Conservation (phyloP, 2,329 filamentous ascomycete genomes). For the Lasiodiplodia gonubiensis region DNA sequence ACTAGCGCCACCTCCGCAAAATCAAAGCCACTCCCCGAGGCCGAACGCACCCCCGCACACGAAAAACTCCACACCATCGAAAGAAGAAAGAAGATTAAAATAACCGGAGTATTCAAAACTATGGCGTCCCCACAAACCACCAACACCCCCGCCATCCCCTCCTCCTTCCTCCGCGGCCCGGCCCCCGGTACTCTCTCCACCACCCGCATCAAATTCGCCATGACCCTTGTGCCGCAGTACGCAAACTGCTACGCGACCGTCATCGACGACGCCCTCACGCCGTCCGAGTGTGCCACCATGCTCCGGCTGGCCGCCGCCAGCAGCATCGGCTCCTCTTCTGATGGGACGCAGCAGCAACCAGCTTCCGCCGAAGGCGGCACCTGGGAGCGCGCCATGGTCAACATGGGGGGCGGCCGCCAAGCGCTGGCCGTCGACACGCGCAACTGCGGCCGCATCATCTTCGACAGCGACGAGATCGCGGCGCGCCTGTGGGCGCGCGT, state of each 20-base stretch:
- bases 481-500: conserved; percentile 67
- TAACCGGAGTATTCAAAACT: neutral
- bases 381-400: conserved; percentile 74
- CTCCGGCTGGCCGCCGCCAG: conserved; percentile 38
- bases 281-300: conserved; percentile 63
- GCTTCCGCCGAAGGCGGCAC: conserved; percentile 32
- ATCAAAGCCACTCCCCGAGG: neutral
- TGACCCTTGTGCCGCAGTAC: conserved; percentile 53
- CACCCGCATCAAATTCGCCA: conserved; percentile 60
- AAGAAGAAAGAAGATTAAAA: neutral
- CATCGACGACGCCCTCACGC: conserved; percentile 67
- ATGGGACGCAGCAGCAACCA: neutral
- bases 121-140: neutral
- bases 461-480: conserved; percentile 68
- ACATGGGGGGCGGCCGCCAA: conserved; percentile 67
- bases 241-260: conserved; percentile 63
- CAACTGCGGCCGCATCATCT: conserved; percentile 78
- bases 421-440: conserved; percentile 62
- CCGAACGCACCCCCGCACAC: neutral
- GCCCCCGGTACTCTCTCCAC: conserved; percentile 54
- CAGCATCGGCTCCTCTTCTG: neutral
- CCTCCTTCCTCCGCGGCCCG: conserved; percentile 55
- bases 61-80: neutral
- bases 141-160: conserved; percentile 40
- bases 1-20: neutral